Evolutionary conservation across 2,329 filamentous ascomycete species (phyloP), one percentile per base, ranked within the genome.

Genomic region (Aspergillus pseudoviridinutans): DNA sequence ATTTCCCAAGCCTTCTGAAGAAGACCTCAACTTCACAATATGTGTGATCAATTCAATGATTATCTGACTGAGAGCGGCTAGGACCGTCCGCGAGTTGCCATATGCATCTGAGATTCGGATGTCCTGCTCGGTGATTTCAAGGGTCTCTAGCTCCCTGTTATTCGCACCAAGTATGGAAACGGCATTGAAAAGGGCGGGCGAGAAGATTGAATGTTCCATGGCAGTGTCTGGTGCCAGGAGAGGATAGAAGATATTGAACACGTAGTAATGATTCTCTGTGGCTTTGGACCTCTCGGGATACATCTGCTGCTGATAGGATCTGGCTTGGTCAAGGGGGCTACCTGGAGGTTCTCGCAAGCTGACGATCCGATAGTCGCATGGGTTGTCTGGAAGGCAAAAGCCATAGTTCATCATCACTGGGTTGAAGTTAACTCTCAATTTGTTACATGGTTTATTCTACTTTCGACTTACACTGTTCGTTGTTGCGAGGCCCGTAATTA

Each of bases 401-500:
- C 77, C 76, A 56, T 79, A 79, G 54, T 76, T 77, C 63, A 78
- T 71, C 67, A 79, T 72, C 56, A 77, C 74, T 77, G 47, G 6
- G 20, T 8, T 24, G 44, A 47, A 7, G 44, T 32, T 7, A 50
- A 10, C 3, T n/a, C 38, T 56, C 47, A 62, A 32, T 49, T 2
- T 47, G 20, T 53, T 20, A n/a, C 10, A 20, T 4, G 17, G n/a
- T n/a, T 25, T 49, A 35, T 49, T 14, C 32, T 25, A 28, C 12
- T 17, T 9, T 14, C 44, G 28, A 60, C 74, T 50, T 59, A 75
- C 78, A 75, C 74, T 90, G 87, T 58, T 87, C 87, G 65, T 91
- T 92, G 6, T 87, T 89, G 72, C 90, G 89, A n/a, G 78, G 74
- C 29, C 88, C 88, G 67, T 92, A 92, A 70, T 90, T 91, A 75